Evolutionary conservation across 2,329 filamentous ascomycete genomes (phyloP), one percentile per base, ranked within the genome.

Genomic region (Aureobasidium mangrovei): DNA sequence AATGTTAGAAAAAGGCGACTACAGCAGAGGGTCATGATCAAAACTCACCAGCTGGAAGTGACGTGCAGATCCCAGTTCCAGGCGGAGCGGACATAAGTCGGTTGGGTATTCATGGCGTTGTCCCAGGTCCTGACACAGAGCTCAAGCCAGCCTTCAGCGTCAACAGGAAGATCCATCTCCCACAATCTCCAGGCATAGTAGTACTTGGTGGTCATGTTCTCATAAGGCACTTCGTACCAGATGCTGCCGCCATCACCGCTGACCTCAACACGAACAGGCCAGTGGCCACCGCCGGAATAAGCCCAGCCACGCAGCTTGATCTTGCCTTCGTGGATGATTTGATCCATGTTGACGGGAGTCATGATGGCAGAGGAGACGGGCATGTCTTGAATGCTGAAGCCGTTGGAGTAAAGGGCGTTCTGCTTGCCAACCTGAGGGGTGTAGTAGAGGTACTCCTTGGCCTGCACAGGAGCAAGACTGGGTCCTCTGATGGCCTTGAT

Each of bases 301-400:
- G 72, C 72, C 72, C 74, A 73, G 4, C 72, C 71, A 45, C 74
- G 76, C 57, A 79, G 70, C 4, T 70, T 70, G 49, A 85, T 83
- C 44, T 70, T 74, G 7, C 82, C 82, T 12, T 77, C 73, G 60
- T 85, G 82, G 0, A 84, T 68, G 31, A 84, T 73, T 1, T 78
- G 75, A n/a, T 83, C 75, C 60, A 81, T 82, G 24, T 77, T 75
- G 69, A 73, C 71, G 0, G 83, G 83, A 0, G 77, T 72, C 79
- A 85, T 85, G 60, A 86, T 85, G 24, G 83, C 83, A 12, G 75
- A 79, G 44, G 76, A 79, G 3, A 86, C 83, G 0, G 84, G 84
- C 83, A 86, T 87, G 35, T 86, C 83, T 62, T 88, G 84, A 61
- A 85, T 86, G 58, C 77, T 79, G 57, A 84, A 82, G 0, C 81